phyloP scores from a whole-genome alignment of 2,329 filamentous ascomycete species.

The Botrytis galanthina region DNA sequence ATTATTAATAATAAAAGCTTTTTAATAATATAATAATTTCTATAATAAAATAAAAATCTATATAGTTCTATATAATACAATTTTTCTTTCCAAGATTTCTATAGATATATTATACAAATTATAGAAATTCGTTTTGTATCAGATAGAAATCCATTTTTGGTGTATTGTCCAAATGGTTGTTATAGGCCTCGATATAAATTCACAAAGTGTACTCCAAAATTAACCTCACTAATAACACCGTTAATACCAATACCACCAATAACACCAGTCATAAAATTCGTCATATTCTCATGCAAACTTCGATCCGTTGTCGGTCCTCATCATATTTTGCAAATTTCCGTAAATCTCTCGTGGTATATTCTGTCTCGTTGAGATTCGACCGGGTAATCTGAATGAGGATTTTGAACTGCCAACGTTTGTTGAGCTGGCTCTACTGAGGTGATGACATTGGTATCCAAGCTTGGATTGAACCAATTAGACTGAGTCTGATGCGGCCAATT shows the following conservation, averaged over 20 bases:
- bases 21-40: too few relatives aligned
- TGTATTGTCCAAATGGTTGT: too few relatives aligned
- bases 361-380: background rate
- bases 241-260: background rate
- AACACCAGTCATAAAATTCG: background rate
- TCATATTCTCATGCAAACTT: background rate
- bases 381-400: background rate
- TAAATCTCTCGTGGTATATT: background rate
- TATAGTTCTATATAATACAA: too few relatives aligned
- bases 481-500: background rate
- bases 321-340: background rate
- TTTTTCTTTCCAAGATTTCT: too few relatives aligned
- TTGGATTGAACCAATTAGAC: background rate
- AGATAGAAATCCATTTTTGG: too few relatives aligned
- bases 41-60: too few relatives aligned
- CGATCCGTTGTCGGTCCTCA: background rate
- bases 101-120: too few relatives aligned
- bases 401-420: slow-evolving; percentile 5
- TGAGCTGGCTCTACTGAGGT: background rate
- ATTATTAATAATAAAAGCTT: too few relatives aligned
- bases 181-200: too few relatives aligned
- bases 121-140: too few relatives aligned
- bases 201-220: background rate
- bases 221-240: background rate
- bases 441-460: background rate